phyloP scores from a whole-genome alignment of 306 rosid species.

The Citrullus amarus region DNA sequence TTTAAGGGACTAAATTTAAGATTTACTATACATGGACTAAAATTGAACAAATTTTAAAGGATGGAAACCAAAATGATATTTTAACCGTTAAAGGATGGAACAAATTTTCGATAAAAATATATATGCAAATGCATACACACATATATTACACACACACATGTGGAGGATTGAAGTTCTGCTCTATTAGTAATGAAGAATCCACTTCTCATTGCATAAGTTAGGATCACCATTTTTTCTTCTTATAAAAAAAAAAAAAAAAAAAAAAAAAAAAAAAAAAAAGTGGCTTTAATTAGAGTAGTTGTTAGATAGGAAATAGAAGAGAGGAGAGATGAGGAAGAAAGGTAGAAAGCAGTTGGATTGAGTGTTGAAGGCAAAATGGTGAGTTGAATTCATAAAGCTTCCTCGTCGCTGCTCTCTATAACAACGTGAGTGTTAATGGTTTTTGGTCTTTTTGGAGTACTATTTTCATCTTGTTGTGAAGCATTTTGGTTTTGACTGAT shows the following conservation, averaged over 20 bases:
- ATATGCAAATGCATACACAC: too few species aligned
- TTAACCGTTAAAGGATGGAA: too few species aligned
- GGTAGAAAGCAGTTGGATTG: neutral
- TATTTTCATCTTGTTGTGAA: constrained; percentile 21
- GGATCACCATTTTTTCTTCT: neutral
- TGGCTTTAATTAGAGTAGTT: too few species aligned
- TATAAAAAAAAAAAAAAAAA: too few species aligned
- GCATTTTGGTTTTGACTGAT: constrained; percentile 17
- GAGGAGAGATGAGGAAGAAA: neutral
- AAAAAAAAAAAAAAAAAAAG: too few species aligned
- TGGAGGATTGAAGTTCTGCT: neutral
- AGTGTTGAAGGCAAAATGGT: neutral
- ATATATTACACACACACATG: neutral
- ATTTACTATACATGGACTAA: too few species aligned
- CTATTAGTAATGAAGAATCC: neutral
- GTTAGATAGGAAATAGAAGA: neutral
- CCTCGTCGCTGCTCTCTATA: constrained; percentile 72
- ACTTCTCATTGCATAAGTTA: neutral
- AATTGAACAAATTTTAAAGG: too few species aligned
- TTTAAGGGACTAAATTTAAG: too few species aligned
- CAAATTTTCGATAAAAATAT: too few species aligned
- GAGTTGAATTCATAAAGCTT: constrained; percentile 18
- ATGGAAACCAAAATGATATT: too few species aligned
- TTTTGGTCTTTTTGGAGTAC: constrained; percentile 48
- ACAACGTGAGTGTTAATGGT: constrained; percentile 47